Base-by-base conservation (phyloP, 768 basidiomycete species). In the Royoungia palumana region DNA sequence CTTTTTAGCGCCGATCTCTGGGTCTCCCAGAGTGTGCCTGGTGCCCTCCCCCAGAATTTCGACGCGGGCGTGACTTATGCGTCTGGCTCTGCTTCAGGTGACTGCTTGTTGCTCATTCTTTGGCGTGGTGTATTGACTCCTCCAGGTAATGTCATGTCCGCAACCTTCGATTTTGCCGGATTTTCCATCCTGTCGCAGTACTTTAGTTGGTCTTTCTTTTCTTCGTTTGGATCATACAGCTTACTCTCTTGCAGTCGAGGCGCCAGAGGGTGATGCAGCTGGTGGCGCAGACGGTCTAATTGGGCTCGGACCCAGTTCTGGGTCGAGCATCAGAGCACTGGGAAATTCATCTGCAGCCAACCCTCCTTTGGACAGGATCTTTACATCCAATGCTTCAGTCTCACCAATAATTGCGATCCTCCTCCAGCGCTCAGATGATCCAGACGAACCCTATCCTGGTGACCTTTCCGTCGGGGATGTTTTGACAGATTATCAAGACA, bases 241-340 rank as follows among this genome's bases (percentile, higher is more conserved):
- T 54, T 24, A 68, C n/a, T 7, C 11, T 20, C 42, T 16, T 32
- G 27, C 38, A 66, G 64, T 68, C 4, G 37, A 51, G 4, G 66
- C 61, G 7, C 51, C 51, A 35, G 8, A 17, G 0, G 55, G 37
- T 14, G 21, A 42, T 21, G 48, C 51, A 8, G 53, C 55, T 6
- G 47, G 30, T 4, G 51, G 59, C n/a, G 48, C 53, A 12, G 53
- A 43, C 41, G 76, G 76, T 11, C 60, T 78, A 27, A 61, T 77
- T 58, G 83, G 85, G 3, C 76, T 87, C 4, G 87, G 88, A 1
- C 83, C 79, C 37, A 80, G 74, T 62, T 70, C 68, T n/a, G 79
- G 72, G 34, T 87, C 79, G 3, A 69, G 61, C 27, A 65, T 87
- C 45, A 66, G 73, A 46, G 38, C 58, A 38, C 53, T 64, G 22